Evolutionary conservation across 371 early-diverging fungal genomes (phyloP), one percentile per base, ranked within the genome.

Genomic region (Funneliformis caledonium): DNA sequence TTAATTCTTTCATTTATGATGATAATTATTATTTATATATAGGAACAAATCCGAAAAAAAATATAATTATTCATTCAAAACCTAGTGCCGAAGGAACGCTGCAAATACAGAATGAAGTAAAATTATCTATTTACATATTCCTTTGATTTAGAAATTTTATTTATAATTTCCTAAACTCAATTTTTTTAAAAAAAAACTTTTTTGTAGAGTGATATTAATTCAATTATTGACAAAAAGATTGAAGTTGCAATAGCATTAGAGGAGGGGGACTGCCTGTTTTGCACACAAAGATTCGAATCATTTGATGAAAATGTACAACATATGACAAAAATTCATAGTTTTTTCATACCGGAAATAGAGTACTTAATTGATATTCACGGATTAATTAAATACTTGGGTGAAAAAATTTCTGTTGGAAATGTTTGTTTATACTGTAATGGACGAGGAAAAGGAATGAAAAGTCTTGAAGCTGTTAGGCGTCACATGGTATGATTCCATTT

Each of bases 311-410:
- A 96, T 83, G 86, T 99, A 87, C 87, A 88, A 52, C 99, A 99
- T 86, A 99, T 99, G 99, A 90, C 94, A 12, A 84, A 82, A 52
- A 86, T 84, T 12, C 99, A 99, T 86, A 92, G 94, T 82, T 94
- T 99, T 85, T 99, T 97, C 82, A 93, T 99, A 80, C 99, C 99
- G 37, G 97, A 98, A 86, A 89, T 96, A 62, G 98, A 98, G 84
- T 97, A 92, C 82, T 84, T 98, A 72, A 93, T 93, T 4, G 97
- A 98, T 78, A 80, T 97, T 62, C 90, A 90, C 59, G 99, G 98
- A 2, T 85, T 99, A 79, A 87, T 99, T 80, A 88, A 87, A 80
- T 97, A 97, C 83, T 87, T 99, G 60, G 97, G 94, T 37, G 97
- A 98, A 84, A 98, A 98, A 86, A 88, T 99, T 81, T 89, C 95